These are phyloP conservation scores for Talaromyces rugulosus DNA, from an alignment of 2,329 filamentous ascomycete genomes.

Conservation along the genomic window DNA sequence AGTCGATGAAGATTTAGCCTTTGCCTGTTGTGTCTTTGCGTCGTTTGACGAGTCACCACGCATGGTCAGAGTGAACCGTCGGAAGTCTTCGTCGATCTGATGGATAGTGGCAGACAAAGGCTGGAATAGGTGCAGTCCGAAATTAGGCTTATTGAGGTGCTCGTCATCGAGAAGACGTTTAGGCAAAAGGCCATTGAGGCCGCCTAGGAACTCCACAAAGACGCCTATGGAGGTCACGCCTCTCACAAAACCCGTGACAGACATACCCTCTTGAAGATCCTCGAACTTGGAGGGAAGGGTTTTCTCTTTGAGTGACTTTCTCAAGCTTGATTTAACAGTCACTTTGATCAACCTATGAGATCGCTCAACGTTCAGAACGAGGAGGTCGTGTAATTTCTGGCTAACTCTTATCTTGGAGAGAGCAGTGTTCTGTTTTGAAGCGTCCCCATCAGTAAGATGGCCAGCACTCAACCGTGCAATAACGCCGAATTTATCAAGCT, in stretches of 20 bases:
- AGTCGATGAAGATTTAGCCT: constrained; percentile 18
- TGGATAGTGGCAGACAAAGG: constrained; percentile 69
- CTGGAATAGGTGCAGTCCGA: constrained; percentile 74
- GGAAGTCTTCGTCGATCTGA: constrained; percentile 65
- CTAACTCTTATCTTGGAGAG: constrained; percentile 80
- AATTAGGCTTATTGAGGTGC: constrained; percentile 63
- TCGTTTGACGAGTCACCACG: constrained; percentile 33
- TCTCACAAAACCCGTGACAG: constrained; percentile 74
- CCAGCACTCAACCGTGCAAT: constrained; percentile 72
- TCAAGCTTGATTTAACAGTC: constrained; percentile 76
- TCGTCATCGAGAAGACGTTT: constrained; percentile 74
- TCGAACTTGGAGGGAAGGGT: constrained; percentile 68
- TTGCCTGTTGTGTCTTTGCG: constrained; percentile 24
- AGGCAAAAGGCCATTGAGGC: constrained; percentile 72
- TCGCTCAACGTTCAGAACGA: constrained; percentile 81
- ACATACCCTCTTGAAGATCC: constrained; percentile 64
- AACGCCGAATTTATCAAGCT: constrained; percentile 68
- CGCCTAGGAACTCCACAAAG: constrained; percentile 83
- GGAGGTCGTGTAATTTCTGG: constrained; percentile 74
- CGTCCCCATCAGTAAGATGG: constrained; percentile 81
- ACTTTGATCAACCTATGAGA: constrained; percentile 70
- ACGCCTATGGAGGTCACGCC: constrained; percentile 77
- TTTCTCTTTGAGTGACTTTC: constrained; percentile 69
- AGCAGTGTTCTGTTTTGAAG: constrained; percentile 70
- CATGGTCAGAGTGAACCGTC: constrained; percentile 65